Conservation (phyloP, 805 yeast genomes). For the Dipodascopsis tothii region DNA sequence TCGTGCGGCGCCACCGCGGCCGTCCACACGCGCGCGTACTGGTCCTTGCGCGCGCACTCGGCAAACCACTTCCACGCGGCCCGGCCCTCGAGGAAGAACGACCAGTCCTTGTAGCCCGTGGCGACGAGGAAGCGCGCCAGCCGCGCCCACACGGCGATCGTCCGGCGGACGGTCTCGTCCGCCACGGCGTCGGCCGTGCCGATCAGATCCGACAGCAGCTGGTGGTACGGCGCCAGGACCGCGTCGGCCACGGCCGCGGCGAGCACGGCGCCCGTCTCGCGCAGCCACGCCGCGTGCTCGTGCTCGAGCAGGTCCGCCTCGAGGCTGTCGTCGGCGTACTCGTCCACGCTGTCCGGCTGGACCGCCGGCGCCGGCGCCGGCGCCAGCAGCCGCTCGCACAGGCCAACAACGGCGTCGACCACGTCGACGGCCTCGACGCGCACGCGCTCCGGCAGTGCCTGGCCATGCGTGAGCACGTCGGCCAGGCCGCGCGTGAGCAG, state of each 20-base stretch:
- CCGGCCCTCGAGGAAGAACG: slow-evolving; percentile 11
- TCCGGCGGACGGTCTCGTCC: not conserved
- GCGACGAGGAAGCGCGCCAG: slow-evolving; percentile 8
- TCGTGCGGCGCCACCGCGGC: not conserved
- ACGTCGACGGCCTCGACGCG: slow-evolving; percentile 9
- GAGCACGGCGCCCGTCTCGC: slow-evolving; percentile 3
- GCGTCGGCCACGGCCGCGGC: slow-evolving; percentile 5
- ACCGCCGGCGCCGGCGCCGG: not conserved
- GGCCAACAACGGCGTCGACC: slow-evolving; percentile 5
- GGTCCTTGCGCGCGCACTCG: not conserved
- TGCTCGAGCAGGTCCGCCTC: slow-evolving; percentile 7
- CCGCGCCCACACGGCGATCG: slow-evolving; percentile 13
- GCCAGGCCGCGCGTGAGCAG: slow-evolving; percentile 7
- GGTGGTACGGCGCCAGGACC: slow-evolving; percentile 7
- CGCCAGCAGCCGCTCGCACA: slow-evolving; percentile 4
- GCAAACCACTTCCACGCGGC: slow-evolving; percentile 22
- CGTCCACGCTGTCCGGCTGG: slow-evolving; percentile 2
- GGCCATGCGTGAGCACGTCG: slow-evolving; percentile 7
- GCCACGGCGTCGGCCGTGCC: slow-evolving; percentile 6
- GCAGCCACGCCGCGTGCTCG: slow-evolving; percentile 3
- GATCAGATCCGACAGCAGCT: slow-evolving; percentile 11
- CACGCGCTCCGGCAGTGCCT: slow-evolving; percentile 10
- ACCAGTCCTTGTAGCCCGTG: slow-evolving; percentile 12
- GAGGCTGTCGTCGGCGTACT: slow-evolving; percentile 10
- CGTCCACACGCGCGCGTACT: not conserved